Conservation (phyloP, 2,329 filamentous ascomycete species). For the Colletotrichum musae region DNA sequence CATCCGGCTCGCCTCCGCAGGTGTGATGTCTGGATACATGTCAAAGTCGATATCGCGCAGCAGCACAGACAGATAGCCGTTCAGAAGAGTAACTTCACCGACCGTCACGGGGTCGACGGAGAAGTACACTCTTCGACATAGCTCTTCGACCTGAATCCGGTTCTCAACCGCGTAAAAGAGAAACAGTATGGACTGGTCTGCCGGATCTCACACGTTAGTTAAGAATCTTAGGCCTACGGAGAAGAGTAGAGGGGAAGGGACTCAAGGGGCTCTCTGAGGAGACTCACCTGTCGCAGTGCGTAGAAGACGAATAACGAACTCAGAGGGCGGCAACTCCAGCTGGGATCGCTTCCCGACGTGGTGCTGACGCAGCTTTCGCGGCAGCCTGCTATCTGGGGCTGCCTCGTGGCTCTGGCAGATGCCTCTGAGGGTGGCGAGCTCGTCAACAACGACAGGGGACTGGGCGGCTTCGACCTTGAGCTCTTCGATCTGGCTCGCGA, state of each 20-base stretch:
- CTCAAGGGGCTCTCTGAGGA: no score
- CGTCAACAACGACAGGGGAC: slow-evolving; percentile 29
- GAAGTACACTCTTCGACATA: slow-evolving; percentile 43
- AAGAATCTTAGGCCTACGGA: neutral
- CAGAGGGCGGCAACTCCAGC: slow-evolving; percentile 11
- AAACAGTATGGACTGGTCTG: slow-evolving; percentile 31
- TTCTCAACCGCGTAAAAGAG: slow-evolving; percentile 42
- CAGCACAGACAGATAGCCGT: slow-evolving; percentile 40
- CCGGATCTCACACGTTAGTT: neutral
- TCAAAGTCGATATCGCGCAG: slow-evolving; percentile 40
- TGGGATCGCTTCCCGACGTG: neutral
- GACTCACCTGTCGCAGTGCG: slow-evolving; percentile 4
- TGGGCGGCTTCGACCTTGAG: slow-evolving; percentile 17
- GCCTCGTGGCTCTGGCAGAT: slow-evolving; percentile 25
- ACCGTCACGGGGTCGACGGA: slow-evolving; percentile 40
- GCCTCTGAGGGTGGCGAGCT: slow-evolving; percentile 21
- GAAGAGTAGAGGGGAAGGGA: no score
- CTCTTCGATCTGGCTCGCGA: slow-evolving; percentile 39
- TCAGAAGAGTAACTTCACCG: slow-evolving; percentile 40
- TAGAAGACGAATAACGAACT: slow-evolving; percentile 14
- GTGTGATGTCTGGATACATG: slow-evolving; percentile 25
- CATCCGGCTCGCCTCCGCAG: slow-evolving; percentile 29
- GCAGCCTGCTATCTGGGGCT: neutral
- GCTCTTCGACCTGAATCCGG: slow-evolving; percentile 35
- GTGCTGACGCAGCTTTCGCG: slow-evolving; percentile 3